Conservation (phyloP, 2,329 filamentous ascomycete genomes). For the Claviceps cyperi region DNA sequence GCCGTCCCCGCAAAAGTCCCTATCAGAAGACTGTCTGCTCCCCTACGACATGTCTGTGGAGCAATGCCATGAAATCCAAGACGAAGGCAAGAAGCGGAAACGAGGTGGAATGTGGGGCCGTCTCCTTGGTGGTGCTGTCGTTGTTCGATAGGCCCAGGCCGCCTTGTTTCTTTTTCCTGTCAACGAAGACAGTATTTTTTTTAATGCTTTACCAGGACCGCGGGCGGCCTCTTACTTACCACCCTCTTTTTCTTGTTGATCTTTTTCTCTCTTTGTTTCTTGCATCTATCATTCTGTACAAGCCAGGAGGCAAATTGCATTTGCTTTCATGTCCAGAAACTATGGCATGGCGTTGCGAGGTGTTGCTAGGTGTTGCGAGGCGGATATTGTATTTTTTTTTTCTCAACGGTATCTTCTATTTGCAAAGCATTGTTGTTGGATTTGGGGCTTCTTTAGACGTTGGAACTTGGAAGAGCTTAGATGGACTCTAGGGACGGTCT, state of each 20-base stretch:
- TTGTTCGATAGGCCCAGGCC: constrained; percentile 18
- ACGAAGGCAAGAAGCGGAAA: constrained; percentile 34
- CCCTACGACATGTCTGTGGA: constrained; percentile 42
- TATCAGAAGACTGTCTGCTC: constrained; percentile 22
- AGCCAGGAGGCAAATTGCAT: not conserved
- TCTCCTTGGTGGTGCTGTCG: constrained; percentile 32
- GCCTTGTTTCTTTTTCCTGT: not conserved
- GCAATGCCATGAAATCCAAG: constrained; percentile 35
- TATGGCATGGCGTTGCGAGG: not conserved
- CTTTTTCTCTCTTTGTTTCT: not conserved
- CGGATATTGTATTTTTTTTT: not conserved
- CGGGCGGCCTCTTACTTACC: not conserved
- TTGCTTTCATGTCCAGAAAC: not conserved
- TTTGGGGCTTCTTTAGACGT: no score
- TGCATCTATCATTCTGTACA: not conserved
- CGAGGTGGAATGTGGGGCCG: constrained; percentile 37
- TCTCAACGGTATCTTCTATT: no score
- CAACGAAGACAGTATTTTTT: not conserved
- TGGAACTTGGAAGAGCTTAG: no score
- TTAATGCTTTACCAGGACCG: not conserved
- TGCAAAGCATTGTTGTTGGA: no score
- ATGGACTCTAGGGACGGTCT: no score
- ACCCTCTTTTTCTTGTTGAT: not conserved
- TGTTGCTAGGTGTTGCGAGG: not conserved
- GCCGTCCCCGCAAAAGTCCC: constrained; percentile 12